Conservation (phyloP, 75 land plant genomes). For the Cryptomeria japonica region DNA sequence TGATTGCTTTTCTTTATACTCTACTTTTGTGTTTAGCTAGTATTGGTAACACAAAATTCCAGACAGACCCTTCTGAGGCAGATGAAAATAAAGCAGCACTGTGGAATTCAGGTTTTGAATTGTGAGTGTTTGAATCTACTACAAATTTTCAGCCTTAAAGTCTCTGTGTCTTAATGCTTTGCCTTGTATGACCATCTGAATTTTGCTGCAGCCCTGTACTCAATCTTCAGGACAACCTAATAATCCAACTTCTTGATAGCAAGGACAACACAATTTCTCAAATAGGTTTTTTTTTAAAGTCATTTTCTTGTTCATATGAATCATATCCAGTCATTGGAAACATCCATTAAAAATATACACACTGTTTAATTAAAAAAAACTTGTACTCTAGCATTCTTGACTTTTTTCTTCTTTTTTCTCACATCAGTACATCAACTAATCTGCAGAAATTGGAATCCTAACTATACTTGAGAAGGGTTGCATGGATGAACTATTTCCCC, state of each 20-base stretch:
- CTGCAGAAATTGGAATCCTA: constrained; percentile 16
- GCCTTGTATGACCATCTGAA: not conserved
- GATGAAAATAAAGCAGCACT: not conserved
- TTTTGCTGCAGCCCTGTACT: not conserved
- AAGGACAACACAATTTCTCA: constrained; percentile 50
- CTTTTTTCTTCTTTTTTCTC: not conserved
- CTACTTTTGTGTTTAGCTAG: not conserved
- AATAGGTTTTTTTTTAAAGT: constrained; percentile 28
- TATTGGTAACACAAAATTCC: not conserved
- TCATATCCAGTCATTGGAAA: too few relatives aligned
- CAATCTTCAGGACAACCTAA: constrained; percentile 39
- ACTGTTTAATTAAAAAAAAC: too few relatives aligned
- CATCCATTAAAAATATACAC: too few relatives aligned
- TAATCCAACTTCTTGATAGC: constrained; percentile 42
- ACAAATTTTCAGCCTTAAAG: not conserved
- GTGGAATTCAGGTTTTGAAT: not conserved
- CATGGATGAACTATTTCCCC: constrained; percentile 52
- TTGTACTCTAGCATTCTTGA: too few relatives aligned
- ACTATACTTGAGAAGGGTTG: constrained; percentile 55
- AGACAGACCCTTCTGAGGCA: not conserved
- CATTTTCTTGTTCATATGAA: not conserved
- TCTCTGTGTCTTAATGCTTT: too few relatives aligned
- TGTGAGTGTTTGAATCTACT: not conserved
- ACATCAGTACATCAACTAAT: not conserved
- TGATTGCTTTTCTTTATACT: not conserved